Base-by-base conservation (phyloP, 2,329 filamentous ascomycete genomes). In the Cordyceps farinosa region DNA sequence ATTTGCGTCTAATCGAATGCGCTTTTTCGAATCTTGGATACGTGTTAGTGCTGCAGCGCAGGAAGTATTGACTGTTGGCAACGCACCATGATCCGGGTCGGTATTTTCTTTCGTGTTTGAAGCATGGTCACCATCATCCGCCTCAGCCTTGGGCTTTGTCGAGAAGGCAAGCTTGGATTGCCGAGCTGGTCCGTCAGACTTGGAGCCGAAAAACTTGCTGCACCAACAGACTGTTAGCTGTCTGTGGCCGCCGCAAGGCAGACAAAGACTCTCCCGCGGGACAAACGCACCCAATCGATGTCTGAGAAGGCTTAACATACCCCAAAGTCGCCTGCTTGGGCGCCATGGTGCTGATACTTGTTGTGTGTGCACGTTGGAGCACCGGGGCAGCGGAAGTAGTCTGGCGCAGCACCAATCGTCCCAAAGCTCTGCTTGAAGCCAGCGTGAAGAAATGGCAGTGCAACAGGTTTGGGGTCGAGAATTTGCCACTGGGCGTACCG, bases 151-250 rank as follows among this genome's bases (percentile, higher is more conserved):
- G 57, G 75, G 72, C 71, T 85, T 87, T 55, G 86, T 87, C 42
- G 87, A 86, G 71, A 96, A 96, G 0, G 89, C 84, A 45, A 96
- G 79, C 69, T 88, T 95, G 1, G 90, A 89, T 75, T 97, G 92
- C 73, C 92, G 89, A 44, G 84, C 82, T 13, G 86, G 84, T 22
- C 84, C 67, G 5, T 68, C 79, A 0, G 83, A 76, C 68, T 83
- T 84, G 5, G 82, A 75, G 57, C 86, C 88, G 73, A 97, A 96
- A 79, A 97, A 97, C 74, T 94, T 95, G 66, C 94, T 98, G 58
- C 17, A 65, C 45, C 62, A 60, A 6, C 9, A 11, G 10, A 22
- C 13, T 53, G 17, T 57, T 54, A 56, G 42, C 36, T 50, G 17
- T 15, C 17, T 55, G 34, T 22, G 27, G 7, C 32, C 17, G 13